Conservation (phyloP, 192 early-diverging fungal genomes). For the Helicostylum pulchrum region DNA sequence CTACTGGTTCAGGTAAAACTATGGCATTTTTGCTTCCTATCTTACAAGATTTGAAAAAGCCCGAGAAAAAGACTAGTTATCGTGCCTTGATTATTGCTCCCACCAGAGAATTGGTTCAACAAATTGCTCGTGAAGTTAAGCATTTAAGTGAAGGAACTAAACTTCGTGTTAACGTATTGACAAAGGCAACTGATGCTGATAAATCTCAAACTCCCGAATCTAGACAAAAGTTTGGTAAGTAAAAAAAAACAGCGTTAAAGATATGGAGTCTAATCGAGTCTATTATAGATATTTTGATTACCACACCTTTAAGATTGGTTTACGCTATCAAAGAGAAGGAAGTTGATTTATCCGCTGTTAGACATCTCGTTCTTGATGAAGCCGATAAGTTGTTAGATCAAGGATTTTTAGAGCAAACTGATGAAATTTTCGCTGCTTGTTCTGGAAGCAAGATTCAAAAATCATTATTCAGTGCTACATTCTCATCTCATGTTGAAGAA, state of each 20-base stretch:
- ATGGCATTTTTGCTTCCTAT: constrained; percentile 92
- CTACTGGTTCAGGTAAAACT: constrained; percentile 98
- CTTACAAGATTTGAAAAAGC: constrained; percentile 76
- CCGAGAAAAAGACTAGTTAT: constrained; percentile 71
- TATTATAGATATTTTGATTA: constrained; percentile 82
- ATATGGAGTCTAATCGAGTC: not conserved
- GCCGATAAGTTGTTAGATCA: constrained; percentile 80
- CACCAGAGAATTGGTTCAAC: constrained; percentile 88
- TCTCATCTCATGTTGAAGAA: constrained; percentile 87
- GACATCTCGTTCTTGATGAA: constrained; percentile 76
- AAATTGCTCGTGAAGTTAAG: constrained; percentile 81
- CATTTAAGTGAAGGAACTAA: constrained; percentile 72
- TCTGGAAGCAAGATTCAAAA: constrained; percentile 71
- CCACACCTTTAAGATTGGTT: constrained; percentile 90
- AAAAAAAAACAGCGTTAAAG: not conserved
- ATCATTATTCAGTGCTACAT: constrained; percentile 90
- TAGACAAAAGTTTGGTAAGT: constrained; percentile 62
- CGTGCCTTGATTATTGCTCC: constrained; percentile 92
- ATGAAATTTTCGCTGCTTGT: constrained; percentile 86
- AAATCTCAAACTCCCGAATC: constrained; percentile 63
- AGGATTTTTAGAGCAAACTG: constrained; percentile 85
- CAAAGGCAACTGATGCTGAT: constrained; percentile 70
- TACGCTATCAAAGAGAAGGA: constrained; percentile 77
- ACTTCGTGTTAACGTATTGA: constrained; percentile 80
- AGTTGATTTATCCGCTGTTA: constrained; percentile 70